Base-by-base conservation (phyloP, 78 protist genomes). In the Dictyostelium intermedium region DNA sequence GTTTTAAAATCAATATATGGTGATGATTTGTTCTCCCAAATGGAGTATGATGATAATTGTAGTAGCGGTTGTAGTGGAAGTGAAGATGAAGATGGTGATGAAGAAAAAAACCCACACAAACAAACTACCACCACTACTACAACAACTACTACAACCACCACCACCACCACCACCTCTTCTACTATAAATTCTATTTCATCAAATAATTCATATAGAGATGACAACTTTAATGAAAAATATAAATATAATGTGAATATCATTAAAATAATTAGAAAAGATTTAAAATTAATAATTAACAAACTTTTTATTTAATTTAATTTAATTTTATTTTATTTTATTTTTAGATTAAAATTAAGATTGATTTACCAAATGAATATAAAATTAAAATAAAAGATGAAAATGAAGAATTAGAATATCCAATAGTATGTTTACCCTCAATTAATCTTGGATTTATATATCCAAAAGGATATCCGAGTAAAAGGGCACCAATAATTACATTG, bases 341-440 rank as follows among this genome's bases (percentile, higher is more conserved):
- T 41, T 41, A 61, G 79, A 72, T 72, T 8, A 72, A 72, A 72
- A 72, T 72, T 34, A 27, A 34, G 11, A 34, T 72, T 34, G 34
- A 72, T 34, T 72, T 72, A 72, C 47, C 43, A 72, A 14, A 72
- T 72, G 79, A 72, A 34, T 72, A 34, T 72, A 72, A 72, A 72
- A 34, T 72, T 34, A 27, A 27, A 34, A 32, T 72, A 34, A 25
- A 72, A 34, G 43, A 34, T 72, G 43, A 72, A 34, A 25, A 34
- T 72, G 43, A 72, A 30, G n/a, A 72, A 72, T 27, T 72, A 34
- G 39, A 72, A 72, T 72, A 72, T 72, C 23, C 37, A 72, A 18
- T 72, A 30, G 39, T 72, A 34, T 34, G 79, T 72, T 72, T 72
- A 72, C 79, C 79, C 3, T 16, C 41, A 30, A 72, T 72, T 30